Evolutionary conservation across 805 yeast genomes (phyloP).

Genomic region (Nakazawaea pomicola): DNA sequence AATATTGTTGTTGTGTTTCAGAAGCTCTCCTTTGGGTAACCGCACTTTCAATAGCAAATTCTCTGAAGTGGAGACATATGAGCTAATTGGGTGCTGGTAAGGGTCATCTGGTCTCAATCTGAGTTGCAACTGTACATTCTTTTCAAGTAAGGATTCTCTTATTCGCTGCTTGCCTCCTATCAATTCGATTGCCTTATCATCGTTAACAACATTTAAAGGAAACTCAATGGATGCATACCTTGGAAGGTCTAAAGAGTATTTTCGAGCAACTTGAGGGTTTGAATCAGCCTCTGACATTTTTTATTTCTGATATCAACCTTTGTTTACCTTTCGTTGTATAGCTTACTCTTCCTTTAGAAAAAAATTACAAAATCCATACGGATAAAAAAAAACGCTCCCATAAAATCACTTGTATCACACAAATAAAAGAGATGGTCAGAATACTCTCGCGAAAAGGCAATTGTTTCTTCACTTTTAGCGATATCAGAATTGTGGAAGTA

Average conservation of each 20-base stretch:
- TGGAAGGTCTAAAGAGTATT: constrained; percentile 66
- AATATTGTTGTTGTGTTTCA: constrained; percentile 35
- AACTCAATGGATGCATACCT: constrained; percentile 71
- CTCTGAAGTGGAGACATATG: constrained; percentile 47
- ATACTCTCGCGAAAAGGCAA: too few relatives aligned
- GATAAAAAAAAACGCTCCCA: too few relatives aligned
- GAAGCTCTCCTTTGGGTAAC: constrained; percentile 50
- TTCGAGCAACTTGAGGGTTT: constrained; percentile 34
- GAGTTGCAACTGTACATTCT: constrained; percentile 22
- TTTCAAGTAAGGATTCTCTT: constrained; percentile 35
- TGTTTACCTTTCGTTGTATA: background rate
- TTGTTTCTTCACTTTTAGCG: too few relatives aligned
- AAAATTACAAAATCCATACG: background rate
- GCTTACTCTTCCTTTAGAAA: background rate
- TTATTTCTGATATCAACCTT: too few relatives aligned
- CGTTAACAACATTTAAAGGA: constrained; percentile 65
- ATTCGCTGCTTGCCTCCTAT: constrained; percentile 57
- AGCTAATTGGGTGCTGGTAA: constrained; percentile 57
- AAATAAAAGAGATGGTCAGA: too few relatives aligned
- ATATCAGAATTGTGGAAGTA: background rate
- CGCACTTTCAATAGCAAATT: constrained; percentile 54
- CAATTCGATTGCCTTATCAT: constrained; percentile 58
- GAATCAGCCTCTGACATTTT: background rate
- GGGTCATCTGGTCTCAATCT: constrained; percentile 28
- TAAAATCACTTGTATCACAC: too few relatives aligned